Evolutionary conservation across 225 moss, liverwort and hornwort species (phyloP), one percentile per base, ranked within the genome.

Genomic region (Pseudisothecium myosuroides): DNA sequence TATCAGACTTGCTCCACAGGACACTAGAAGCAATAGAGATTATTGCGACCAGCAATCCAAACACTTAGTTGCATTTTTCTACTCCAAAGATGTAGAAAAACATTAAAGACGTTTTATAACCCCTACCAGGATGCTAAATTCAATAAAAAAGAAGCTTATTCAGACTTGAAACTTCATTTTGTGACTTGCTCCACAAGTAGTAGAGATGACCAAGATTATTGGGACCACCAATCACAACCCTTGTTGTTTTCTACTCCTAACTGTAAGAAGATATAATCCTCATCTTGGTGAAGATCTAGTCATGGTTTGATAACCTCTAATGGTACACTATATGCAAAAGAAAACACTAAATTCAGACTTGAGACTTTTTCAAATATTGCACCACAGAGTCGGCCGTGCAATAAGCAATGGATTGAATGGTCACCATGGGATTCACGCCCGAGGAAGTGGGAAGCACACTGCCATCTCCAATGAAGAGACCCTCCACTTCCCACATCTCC

Each of bases 391-490:
- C 92, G 18, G 97, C 96, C 6, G 93, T 97, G 90, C 97, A 98
- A 28, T 93, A 93, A 21, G 96, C 95, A 34, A 97, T 91, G 73
- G 98, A 90, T 81, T 98, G 98, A 34, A 95, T 93, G 56, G 98
- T 98, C 58, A 98, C 95, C 98, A 98, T 98, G 22, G 98, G 98
- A 56, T 98, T 98, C 15, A 97, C 96, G 10, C 98, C 98, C 1
- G 93, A 93, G 15, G 98, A 93, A 3, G 97, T 95, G 43, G 98
- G 98, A 34, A 98, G 94, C 26, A 98, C 97, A 65, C 97, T 97
- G 43, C 94, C 95, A 58, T 98, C 98, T 11, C 96, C 96, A 4
- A 98, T n/a, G 68, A 96, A 98, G 10, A 98, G 90, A 12, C 94
- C 92, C 86, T 95, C 92, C 50, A 84, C 96, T 74, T 98, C 98